These are phyloP conservation scores for Schwanniomyces vanrijiae DNA, from an alignment of 805 yeast genomes.

Conservation along the genomic window DNA sequence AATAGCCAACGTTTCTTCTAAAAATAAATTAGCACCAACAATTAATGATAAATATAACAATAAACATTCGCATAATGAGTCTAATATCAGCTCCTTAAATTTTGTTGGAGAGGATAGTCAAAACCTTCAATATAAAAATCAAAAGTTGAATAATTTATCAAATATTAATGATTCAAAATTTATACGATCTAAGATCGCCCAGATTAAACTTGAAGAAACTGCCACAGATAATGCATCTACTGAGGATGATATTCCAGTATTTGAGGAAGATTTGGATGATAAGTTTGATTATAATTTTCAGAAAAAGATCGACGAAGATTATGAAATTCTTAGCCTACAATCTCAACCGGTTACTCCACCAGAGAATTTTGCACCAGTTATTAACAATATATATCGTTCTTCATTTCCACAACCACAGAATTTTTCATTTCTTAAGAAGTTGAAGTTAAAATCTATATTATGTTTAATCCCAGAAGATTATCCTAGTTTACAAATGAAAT, in stretches of 20 bases:
- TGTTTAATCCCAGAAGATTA: conserved; percentile 91
- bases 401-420: conserved; percentile 89
- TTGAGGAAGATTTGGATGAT: conserved; percentile 44
- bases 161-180: conserved; percentile 13
- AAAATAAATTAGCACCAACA: not conserved
- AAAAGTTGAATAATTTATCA: conserved; percentile 6
- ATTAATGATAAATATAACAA: not conserved
- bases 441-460: conserved; percentile 70
- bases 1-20: not conserved
- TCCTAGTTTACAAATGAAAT: conserved; percentile 72
- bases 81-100: not conserved
- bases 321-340: conserved; percentile 5
- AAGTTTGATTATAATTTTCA: conserved; percentile 31
- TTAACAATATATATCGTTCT: conserved; percentile 71
- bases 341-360: conserved; percentile 57
- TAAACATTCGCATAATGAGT: not conserved
- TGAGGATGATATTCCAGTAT: conserved; percentile 25
- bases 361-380: conserved; percentile 87
- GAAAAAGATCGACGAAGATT: conserved; percentile 17
- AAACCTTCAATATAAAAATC: conserved; percentile 8
- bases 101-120: not conserved
- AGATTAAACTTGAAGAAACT: conserved; percentile 24
- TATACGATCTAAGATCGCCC: conserved; percentile 35
- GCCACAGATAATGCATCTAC: conserved; percentile 19
- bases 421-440: conserved; percentile 62